phyloP scores from a whole-genome alignment of 2,329 filamentous ascomycete species.

The Aspergillus fructus region DNA sequence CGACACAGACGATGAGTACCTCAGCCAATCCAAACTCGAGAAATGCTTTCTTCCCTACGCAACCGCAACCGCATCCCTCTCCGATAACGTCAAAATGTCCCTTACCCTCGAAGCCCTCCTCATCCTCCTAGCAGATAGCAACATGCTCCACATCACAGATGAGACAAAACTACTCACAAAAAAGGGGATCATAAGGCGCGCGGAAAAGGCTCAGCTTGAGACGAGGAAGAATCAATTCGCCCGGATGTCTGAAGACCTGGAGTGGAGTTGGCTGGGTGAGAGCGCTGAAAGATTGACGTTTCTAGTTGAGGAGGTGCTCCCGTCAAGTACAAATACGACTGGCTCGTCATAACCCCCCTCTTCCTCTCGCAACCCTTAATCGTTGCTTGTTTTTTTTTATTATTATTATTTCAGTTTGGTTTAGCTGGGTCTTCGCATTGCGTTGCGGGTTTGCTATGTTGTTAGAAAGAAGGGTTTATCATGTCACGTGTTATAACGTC shows the following conservation, averaged over 20 bases:
- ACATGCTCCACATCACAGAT: slow-evolving; percentile 32
- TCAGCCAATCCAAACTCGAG: slow-evolving; percentile 53
- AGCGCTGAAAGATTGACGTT: slow-evolving; percentile 42
- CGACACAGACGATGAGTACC: slow-evolving; percentile 38
- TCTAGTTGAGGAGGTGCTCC: slow-evolving; percentile 35
- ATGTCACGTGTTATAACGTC: neutral
- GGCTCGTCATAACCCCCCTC: neutral
- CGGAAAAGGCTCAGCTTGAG: slow-evolving; percentile 45
- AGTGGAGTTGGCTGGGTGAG: slow-evolving; percentile 41
- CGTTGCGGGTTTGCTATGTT: neutral
- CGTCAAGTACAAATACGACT: slow-evolving; percentile 2
- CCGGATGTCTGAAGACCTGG: slow-evolving; percentile 31
- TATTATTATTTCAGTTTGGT: neutral
- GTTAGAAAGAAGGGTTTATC: neutral
- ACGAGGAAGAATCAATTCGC: slow-evolving; percentile 44
- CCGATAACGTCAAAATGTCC: slow-evolving; percentile 72
- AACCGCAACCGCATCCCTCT: slow-evolving; percentile 59
- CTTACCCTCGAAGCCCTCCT: slow-evolving; percentile 67
- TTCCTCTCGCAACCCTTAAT: neutral
- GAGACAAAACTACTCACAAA: slow-evolving; percentile 49
- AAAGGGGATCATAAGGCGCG: slow-evolving; percentile 53
- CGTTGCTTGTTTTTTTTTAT: neutral
- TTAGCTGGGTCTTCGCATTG: neutral
- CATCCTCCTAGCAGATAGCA: slow-evolving; percentile 48
- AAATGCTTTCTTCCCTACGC: slow-evolving; percentile 65